Percentiles rank a stretch among this genome's conserved stretches.
Evolutionary conservation across 2,329 filamentous ascomycete species (phyloP).

Genomic region (Dothidotthia symphoricarpi): DNA sequence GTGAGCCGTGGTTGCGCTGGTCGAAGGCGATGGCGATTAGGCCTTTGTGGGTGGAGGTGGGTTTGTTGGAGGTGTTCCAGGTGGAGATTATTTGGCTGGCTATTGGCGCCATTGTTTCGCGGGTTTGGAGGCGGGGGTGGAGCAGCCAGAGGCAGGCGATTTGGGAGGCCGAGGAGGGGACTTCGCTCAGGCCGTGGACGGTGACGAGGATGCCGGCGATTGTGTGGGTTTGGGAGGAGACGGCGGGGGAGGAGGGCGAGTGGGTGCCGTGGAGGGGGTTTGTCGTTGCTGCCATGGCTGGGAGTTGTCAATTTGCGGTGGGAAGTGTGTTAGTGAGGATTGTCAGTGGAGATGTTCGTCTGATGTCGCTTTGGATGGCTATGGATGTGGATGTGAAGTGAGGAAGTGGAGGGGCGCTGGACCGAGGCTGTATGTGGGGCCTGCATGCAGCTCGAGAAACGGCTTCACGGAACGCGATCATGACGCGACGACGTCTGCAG

Average conservation of each 20-base stretch:
- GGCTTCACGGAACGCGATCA: too few species aligned
- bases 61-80: conserved; percentile 56
- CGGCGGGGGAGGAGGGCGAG: conserved; percentile 28
- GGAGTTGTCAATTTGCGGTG: background rate
- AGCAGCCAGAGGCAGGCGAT: conserved; percentile 88
- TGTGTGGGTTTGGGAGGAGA: conserved; percentile 66
- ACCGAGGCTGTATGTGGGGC: too few species aligned
- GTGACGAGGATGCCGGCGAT: conserved; percentile 78
- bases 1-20: conserved; percentile 84
- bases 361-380: conserved; percentile 1
- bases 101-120: conserved; percentile 72
- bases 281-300: conserved; percentile 33
- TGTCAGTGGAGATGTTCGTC: background rate
- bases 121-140: conserved; percentile 71
- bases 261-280: conserved; percentile 38
- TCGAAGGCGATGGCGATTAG: conserved; percentile 85
- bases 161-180: conserved; percentile 54
- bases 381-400: too few species aligned
- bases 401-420: too few species aligned
- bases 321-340: background rate
- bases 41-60: conserved; percentile 45
- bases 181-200: conserved; percentile 76
- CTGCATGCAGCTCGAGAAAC: too few species aligned
- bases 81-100: conserved; percentile 67
- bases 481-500: too few species aligned